Evolutionary conservation across 2,329 filamentous ascomycete genomes (phyloP).

Genomic region (Seiridium cupressi): DNA sequence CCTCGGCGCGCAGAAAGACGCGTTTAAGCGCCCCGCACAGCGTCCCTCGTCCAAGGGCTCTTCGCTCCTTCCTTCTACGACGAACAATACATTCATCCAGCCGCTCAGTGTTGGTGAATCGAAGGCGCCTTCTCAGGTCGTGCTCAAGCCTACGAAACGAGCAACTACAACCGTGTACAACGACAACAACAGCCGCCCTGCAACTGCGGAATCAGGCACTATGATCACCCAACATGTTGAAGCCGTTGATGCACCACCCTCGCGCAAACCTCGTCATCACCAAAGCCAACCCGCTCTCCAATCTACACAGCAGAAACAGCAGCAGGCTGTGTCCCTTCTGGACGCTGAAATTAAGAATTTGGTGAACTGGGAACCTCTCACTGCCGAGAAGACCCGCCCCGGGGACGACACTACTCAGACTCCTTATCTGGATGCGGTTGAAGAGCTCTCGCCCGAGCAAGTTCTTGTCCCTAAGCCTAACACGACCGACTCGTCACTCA

Average conservation of each 20-base stretch:
- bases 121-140: slow-evolving; percentile 5
- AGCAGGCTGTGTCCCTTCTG: slow-evolving; percentile 17
- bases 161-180: slow-evolving; percentile 20
- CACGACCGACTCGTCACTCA: slow-evolving; percentile 5
- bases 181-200: slow-evolving; percentile 14
- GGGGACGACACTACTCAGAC: slow-evolving; percentile 38
- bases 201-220: not conserved
- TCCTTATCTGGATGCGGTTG: slow-evolving; percentile 44
- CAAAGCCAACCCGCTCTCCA: slow-evolving; percentile 55
- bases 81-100: slow-evolving; percentile 13
- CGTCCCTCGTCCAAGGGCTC: slow-evolving; percentile 22
- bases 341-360: slow-evolving; percentile 9
- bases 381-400: slow-evolving; percentile 5
- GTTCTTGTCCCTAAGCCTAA: slow-evolving; percentile 10
- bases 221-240: not conserved
- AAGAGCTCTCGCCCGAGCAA: slow-evolving; percentile 31
- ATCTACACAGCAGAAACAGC: slow-evolving; percentile 39
- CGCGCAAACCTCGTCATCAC: slow-evolving; percentile 39
- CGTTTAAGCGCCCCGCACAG: slow-evolving; percentile 36
- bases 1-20: slow-evolving; percentile 26
- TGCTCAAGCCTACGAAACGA: slow-evolving; percentile 10
- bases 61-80: slow-evolving; percentile 16
- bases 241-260: not conserved
- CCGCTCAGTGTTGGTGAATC: not conserved
- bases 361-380: slow-evolving; percentile 2